Evolutionary conservation across 129 eudicot genomes (phyloP), one percentile per base, ranked within the genome.

Genomic region (Artemisia tridentata): DNA sequence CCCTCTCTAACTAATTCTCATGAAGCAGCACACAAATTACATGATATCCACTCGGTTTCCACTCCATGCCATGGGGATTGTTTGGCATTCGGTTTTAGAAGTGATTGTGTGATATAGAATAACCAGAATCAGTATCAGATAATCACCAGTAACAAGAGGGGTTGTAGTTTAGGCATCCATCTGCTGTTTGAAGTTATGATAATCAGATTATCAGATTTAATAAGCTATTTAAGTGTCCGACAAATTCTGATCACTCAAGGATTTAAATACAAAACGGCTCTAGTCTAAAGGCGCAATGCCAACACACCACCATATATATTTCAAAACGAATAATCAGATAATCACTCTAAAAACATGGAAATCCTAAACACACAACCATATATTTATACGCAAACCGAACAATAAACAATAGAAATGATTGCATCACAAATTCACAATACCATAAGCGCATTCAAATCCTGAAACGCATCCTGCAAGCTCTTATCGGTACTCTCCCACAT

Each of bases 401-500:
- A 38, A 7, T 38, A 38, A 38, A 38, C 41, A 34, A 34, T 0
- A 34, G 11, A 38, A 38, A 38, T 1, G 45, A 7, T 7, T 7
- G 45, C 11, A 7, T 23, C 60, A 29, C n/a, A n/a, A n/a, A n/a
- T n/a, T n/a, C n/a, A n/a, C 34, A 29, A 72, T 81, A 91, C 97
- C 99, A 95, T 90, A 19, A 95, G 84, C 74, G 97, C 99, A 90
- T 88, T 95, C 81, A 95, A 81, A 75, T 95, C 99, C 83, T 86
- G 96, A 75, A 95, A 95, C 53, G 99, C 99, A 82, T 95, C 99
- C 82, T 95, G 97, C 91, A 95, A 90, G 69, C 87, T 90, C 87
- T 90, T 95, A 83, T 95, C 99, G 69, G 97, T 90, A 78, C 85
- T 90, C 96, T 95, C 99, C 99, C 99, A 95, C 99, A 95, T 84